A percentile compares a stretch with the other conserved stretches of the same genome.
These are phyloP conservation scores for Monosporascus sp. DNA, from an alignment of 2,329 filamentous ascomycete genomes.

Conservation along the genomic window DNA sequence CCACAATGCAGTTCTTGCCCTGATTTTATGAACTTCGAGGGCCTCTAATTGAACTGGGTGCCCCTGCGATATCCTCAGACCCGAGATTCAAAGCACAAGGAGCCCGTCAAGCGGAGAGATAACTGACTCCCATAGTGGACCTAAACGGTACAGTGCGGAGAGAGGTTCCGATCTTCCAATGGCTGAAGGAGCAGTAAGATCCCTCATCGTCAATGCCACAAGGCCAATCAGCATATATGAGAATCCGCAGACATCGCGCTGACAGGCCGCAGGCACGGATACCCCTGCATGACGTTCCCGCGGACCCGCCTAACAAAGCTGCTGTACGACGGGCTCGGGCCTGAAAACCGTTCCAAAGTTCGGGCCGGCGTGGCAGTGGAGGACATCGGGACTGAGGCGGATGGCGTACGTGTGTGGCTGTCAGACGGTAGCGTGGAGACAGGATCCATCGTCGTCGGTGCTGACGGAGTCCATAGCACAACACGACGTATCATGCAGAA, in stretches of 20 bases:
- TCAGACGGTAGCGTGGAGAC: not conserved
- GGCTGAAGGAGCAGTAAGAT: not conserved
- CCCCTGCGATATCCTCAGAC: no score
- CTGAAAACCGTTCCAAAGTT: not conserved
- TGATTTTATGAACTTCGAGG: not conserved
- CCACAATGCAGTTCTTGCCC: no score
- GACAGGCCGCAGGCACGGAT: not conserved
- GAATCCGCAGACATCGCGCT: not conserved
- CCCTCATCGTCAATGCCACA: not conserved
- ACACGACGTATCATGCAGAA: not conserved
- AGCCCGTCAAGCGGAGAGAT: not conserved
- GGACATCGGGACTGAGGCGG: not conserved
- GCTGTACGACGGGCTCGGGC: not conserved
- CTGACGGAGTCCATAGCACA: not conserved
- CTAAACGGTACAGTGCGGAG: not conserved
- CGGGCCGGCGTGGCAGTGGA: not conserved
- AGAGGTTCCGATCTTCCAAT: not conserved
- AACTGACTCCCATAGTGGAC: not conserved
- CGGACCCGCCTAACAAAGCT: not conserved
- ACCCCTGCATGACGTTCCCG: not conserved
- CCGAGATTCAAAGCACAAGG: not conserved
- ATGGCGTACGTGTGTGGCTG: not conserved
- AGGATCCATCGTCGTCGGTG: not conserved
- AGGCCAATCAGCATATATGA: not conserved
- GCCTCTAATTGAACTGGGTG: not conserved